Base-by-base conservation (phyloP, 306 rosid species). In the Inga oerstediana region DNA sequence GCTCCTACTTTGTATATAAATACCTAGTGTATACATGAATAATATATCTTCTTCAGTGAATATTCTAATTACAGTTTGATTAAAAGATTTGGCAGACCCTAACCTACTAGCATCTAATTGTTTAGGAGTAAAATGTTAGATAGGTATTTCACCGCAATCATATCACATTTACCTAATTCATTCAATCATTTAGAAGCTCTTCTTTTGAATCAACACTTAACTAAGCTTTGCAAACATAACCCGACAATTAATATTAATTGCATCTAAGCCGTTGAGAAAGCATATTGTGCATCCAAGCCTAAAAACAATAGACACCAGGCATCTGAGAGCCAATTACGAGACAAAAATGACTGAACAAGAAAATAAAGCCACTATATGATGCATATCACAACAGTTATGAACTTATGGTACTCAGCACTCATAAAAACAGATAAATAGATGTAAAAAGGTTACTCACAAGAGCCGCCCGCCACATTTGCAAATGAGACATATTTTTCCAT, bases 381-480 rank as follows among this genome's bases (percentile, higher is more conserved):
- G 56, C 69, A 37, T 37, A 56, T 58, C 34, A 59, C 24, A 49
- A 59, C 66, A 34, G 45, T 10, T 58, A 76, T 54, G 72, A 78
- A 37, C 52, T 5, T 20, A 20, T 56, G 24, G 24, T 7, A 56
- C 24, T 44, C 15, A 43, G 62, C 65, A 27, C 78, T 62, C 75
- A 86, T 75, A 83, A 49, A 68, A 80, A 85, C 67, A 76, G 56
- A 64, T 49, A 84, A 81, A 64, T 56, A 52, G 77, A 86, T 20
- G 58, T 45, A 74, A 84, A 83, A 84, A 70, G 81, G 86, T 52
- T 84, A 93, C 97, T 87, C 92, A 93, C 97, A 90, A 35, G 86
- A 93, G 94, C 88, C 74, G 86, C 80, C 97, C 97, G 13, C 89
- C 92, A 76, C 72, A 82, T 80, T 88, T 85, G 92, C 96, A 93